Base-by-base conservation (phyloP, 1,284 basidiomycete species). In the Caloboletus firmus region DNA sequence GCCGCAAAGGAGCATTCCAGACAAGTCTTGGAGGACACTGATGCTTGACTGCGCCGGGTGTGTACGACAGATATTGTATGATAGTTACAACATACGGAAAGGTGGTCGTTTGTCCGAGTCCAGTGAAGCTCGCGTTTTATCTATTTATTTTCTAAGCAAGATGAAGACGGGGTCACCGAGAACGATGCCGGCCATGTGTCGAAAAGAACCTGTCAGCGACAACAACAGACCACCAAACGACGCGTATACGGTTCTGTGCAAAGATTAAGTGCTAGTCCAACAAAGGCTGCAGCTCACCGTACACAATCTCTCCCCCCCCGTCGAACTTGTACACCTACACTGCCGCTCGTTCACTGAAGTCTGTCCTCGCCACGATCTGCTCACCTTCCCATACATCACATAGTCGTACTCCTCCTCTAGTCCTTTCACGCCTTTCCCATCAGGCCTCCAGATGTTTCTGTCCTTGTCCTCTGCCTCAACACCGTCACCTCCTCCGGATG, bases 321-420 rank as follows among this genome's bases (percentile, higher is more conserved):
- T 99, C 96, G 70, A 97, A 98, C 70, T 95, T 94, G 80, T 99
- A 99, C 45, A 99, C 90, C 93, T 95, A 44, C 52, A 24, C n/a
- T 42, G 5, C 41, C 24, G 50, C 47, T 57, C 55, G 20, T 54
- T 64, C 31, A 58, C 45, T 13, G 9, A 32, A 18, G 42, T 39
- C 54, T 57, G 40, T 62, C 52, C 17, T 31, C 24, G 31, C 37
- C 9, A 41, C 30, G 44, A 47, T 48, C 56, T 8, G 26, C 85
- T 62, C 62, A 95, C 93, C 85, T 97, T 98, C 42, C 96, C 96
- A 70, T 93, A 95, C 95, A 98, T 98, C 60, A 99, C 96, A 77
- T 99, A 99, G 69, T 98, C 96, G 66, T 94, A 99, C 63, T 98
- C 95, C 57, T 95, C 92, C 59, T 98, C 95, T 31, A 99, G 72